Base-by-base conservation (phyloP, 345 rosid genomes). In the Orychophragmus violaceus region DNA sequence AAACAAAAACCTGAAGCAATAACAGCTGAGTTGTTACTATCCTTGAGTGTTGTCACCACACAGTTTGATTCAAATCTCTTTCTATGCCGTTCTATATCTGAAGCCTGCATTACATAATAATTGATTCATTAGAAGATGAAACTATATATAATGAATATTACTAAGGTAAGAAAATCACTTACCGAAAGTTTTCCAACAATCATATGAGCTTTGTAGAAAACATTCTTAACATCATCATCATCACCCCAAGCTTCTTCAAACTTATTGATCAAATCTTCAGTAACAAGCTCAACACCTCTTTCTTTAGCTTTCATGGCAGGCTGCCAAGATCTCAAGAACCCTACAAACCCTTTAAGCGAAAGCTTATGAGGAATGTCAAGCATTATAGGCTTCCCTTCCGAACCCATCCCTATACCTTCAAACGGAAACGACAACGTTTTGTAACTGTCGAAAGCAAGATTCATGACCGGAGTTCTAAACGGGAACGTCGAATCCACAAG, bases 191-290 rank as follows among this genome's bases (percentile, higher is more conserved):
- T 72, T 10, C 76, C 76, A 17, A 66, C 76, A 50, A 72, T 58
- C 76, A 72, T 72, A 66, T 72, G 71, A 66, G 71, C 76, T 59
- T 72, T 72, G 55, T 72, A 65, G 55, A 14, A 50, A 24, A 66
- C 12, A 59, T 72, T 55, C 13, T 72, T 72, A 50, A 72, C 76
- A 27, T 72, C 71, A 58, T 72, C 71, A 18, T 72, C 71, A 72
- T 72, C 76, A 65, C 71, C 76, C 76, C 76, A 72, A 65, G 76
- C 76, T 14, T 65, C 76, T 59, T 72, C 71, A 51, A 72, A 72
- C 4, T 41, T n/a, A 4, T 23, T 39, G 36, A 72, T 65, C 49
- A 72, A 4, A 41, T 65, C 71, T 49, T 65, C 66, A 13, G 71
- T 72, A 0, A 72, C 71, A 51, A 72, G 76, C 29, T 72, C 76